Evolutionary conservation across 2,329 filamentous ascomycete genomes (phyloP).

Genomic region (Penicillium rolfsii): DNA sequence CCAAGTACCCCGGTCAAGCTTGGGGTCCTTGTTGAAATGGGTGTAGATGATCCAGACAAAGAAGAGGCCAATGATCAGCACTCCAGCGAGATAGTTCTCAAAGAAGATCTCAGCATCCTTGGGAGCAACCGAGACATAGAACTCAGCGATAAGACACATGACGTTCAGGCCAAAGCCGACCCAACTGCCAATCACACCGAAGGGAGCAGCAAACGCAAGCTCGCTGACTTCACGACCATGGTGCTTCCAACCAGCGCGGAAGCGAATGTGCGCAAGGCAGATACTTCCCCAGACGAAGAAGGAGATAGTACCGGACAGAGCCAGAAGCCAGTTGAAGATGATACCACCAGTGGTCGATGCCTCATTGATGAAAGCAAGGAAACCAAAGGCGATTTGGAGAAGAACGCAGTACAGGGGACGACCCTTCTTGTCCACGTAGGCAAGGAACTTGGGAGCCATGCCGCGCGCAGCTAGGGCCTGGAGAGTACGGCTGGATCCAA

Average conservation of each 20-base stretch:
- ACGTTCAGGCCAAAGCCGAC: conserved; percentile 62
- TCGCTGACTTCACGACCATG: conserved; percentile 66
- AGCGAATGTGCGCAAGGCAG: conserved; percentile 69
- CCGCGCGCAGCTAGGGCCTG: conserved; percentile 56
- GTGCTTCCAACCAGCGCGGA: conserved; percentile 62
- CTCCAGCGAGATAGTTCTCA: conserved; percentile 48
- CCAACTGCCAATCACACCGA: conserved; percentile 66
- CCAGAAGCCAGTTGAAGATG: conserved; percentile 67
- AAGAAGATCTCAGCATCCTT: conserved; percentile 51
- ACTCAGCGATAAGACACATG: conserved; percentile 57
- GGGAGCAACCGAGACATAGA: conserved; percentile 35
- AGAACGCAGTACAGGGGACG: conserved; percentile 49
- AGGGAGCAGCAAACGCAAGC: conserved; percentile 64
- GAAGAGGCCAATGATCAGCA: conserved; percentile 41
- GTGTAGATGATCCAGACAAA: conserved; percentile 35
- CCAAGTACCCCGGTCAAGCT: conserved; percentile 28
- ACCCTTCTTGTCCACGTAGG: conserved; percentile 51
- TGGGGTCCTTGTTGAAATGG: conserved; percentile 24
- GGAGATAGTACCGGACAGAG: conserved; percentile 64
- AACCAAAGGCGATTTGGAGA: conserved; percentile 45
- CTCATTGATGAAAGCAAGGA: conserved; percentile 48
- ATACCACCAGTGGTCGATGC: conserved; percentile 48
- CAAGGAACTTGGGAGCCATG: conserved; percentile 50
- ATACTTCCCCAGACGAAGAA: conserved; percentile 70
- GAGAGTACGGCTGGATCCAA: conserved; percentile 61